Percentiles rank a stretch among this genome's conserved stretches.
Conservation (phyloP, 176 grass and related monocot genomes). For the Poa annua region DNA sequence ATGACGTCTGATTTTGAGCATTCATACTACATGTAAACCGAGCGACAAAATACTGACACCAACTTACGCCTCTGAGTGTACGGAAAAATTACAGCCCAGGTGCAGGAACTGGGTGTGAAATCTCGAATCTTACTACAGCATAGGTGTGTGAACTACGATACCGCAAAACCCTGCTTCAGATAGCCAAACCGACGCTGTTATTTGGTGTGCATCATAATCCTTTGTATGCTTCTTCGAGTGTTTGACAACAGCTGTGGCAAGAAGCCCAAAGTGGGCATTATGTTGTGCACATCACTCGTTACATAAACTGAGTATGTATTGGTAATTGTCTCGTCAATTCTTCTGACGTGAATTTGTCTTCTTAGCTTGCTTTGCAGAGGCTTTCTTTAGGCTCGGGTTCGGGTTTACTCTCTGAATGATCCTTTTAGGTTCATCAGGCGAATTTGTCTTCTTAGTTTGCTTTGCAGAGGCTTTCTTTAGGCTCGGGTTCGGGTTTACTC, state of each 20-base stretch:
- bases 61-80: background rate
- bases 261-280: background rate
- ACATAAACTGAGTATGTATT: background rate
- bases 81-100: constrained; percentile 20
- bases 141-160: background rate
- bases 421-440: constrained; percentile 64
- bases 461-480: constrained; percentile 53
- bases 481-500: constrained; percentile 45
- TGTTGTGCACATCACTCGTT: background rate
- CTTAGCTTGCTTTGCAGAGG: constrained; percentile 34
- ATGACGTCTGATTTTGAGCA: too few relatives aligned
- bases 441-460: constrained; percentile 17
- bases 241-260: background rate
- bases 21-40: too few relatives aligned
- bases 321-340: constrained; percentile 3
- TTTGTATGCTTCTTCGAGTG: background rate
- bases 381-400: constrained; percentile 57
- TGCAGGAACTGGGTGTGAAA: background rate
- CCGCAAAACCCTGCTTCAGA: background rate
- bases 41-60: background rate
- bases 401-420: constrained; percentile 61
- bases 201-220: background rate
- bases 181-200: background rate
- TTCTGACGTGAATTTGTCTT: constrained; percentile 7
- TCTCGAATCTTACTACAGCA: background rate